Percentiles rank a stretch among this genome's conserved stretches.
phyloP scores from a whole-genome alignment of 495 filamentous ascomycete species.

The Cryomyces antarcticus region DNA sequence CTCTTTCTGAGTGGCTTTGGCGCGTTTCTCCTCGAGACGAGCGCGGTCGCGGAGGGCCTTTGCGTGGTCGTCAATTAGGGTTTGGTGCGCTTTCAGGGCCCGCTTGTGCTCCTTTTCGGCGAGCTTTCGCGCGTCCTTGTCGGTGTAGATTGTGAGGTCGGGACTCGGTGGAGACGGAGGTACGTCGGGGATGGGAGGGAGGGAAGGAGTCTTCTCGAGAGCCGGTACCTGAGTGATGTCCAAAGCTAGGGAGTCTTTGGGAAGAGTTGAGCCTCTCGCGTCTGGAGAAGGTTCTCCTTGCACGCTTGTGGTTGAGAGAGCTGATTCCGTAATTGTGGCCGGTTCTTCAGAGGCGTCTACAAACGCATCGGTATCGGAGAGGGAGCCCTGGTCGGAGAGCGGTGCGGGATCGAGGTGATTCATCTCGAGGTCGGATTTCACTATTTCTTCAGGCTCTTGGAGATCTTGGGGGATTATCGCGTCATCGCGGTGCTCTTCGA shows the following conservation, averaged over 20 bases:
- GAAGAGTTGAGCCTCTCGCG: too few relatives aligned
- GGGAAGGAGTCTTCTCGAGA: slow-evolving; percentile 1
- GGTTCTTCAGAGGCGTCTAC: too few relatives aligned
- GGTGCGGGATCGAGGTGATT: background rate
- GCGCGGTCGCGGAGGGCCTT: slow-evolving; percentile 37
- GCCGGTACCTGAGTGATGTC: slow-evolving; percentile 9
- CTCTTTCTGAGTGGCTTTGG: slow-evolving; percentile 26
- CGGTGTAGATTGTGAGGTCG: slow-evolving; percentile 29
- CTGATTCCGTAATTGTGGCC: too few relatives aligned
- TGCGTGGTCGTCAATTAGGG: slow-evolving; percentile 40
- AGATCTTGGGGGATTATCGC: slow-evolving; percentile 6
- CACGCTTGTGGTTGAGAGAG: background rate
- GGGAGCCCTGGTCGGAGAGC: background rate
- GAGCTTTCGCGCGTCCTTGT: slow-evolving; percentile 42
- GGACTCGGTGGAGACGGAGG: slow-evolving; percentile 25
- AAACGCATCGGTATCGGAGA: background rate
- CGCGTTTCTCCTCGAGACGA: slow-evolving; percentile 32
- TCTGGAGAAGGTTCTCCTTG: background rate
- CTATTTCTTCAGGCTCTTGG: too few relatives aligned
- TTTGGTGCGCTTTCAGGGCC: slow-evolving; percentile 36
- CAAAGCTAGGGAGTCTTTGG: background rate
- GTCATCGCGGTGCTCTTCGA: slow-evolving; percentile 22
- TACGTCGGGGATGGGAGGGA: slow-evolving; percentile 19
- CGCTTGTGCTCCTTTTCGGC: slow-evolving; percentile 41
- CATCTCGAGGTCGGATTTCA: background rate